Evolutionary conservation across 768 basidiomycete genomes (phyloP), one percentile per base, ranked within the genome.

Genomic region (Tulasnella sp.): DNA sequence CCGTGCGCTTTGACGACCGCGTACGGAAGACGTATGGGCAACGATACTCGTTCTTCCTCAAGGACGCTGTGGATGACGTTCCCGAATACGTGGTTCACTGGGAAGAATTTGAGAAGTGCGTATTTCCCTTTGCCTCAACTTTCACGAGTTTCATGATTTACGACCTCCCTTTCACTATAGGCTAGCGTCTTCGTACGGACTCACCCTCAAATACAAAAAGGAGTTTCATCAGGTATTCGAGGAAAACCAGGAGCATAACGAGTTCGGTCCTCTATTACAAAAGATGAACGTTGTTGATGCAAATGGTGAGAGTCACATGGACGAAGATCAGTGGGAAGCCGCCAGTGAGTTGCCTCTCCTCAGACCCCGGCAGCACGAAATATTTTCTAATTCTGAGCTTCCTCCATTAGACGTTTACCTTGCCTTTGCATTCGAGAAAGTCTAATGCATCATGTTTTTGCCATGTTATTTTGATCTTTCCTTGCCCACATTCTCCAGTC

Each of bases 71-170:
- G 1, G 94, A 93, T 63, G 83, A 98, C 65, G 94, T 97, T 19
- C 93, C 94, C 4, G 96, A 99, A 70, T 99, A 93, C 67, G 75
- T 99, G 51, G 96, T 99, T n/a, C 78, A 81, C 61, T 99, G 94
- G 94, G 84, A 89, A 46, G 84, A 84, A 65, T 98, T 98, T 68
- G 83, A 86, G 29, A 72, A 79, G 92, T 96, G 63, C 64, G 80
- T 73, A 53, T 15, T 60, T 59, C 27, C 21, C 3, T 21, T 9
- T 25, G n/a, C 9, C 3, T 44, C 7, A 25, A 7, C 31, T 7
- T 3, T 41, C 11, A 52, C 43, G 15, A 43, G 56, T 21, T 42
- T n/a, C 29, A 22, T 29, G 22, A 10, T 29, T 2, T 49, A 21
- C 48, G 53, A 3, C 62, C 31, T 19, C 34, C 12, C 22, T 45